Base-by-base conservation (phyloP, 164 flowering plant species). In the Brasenia schreberi region DNA sequence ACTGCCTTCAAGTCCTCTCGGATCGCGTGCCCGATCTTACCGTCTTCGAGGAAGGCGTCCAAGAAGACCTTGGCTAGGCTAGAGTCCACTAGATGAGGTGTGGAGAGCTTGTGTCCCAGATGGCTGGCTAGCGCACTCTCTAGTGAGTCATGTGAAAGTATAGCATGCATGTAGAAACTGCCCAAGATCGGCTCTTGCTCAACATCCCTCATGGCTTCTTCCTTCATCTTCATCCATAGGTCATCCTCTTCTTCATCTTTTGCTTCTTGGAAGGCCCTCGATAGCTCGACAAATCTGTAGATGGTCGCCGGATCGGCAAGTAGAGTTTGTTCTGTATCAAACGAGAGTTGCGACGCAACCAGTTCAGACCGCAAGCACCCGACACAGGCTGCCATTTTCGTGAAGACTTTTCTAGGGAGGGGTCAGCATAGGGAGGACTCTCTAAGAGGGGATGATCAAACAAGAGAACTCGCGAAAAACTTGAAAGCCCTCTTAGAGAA, bases 131-230 rank as follows among this genome's bases (percentile, higher is more conserved):
- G 67, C 0, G 95, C 91, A 4, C 67, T 69, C 43, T 82, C 91
- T 0, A 91, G 60, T 0, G 86, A 80, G 3, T 9, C 27, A 49
- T 85, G 88, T 4, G 80, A 76, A 19, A 87, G 43, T 6, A 91
- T 79, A 4, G 85, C 72, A 1, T 63, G 65, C 18, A 11, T 42
- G 58, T 87, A 88, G 66, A 77, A 83, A 39, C 43, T 70, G 0
- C 78, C 70, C 75, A 88, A 68, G 0, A 91, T 67, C 18, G 95
- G 95, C 19, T 91, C 93, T 65, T 77, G 72, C 16, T 73, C 82
- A 4, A 72, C 69, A 44, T 84, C 84, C 0, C 61, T 65, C n/a
- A 66, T 61, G 3, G 95, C 92, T 68, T 90, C 91, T 1, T 82
- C 83, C 43, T 71, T 53, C 58, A 90, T 79, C 49, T 71, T 69